Percentiles rank a stretch among this genome's conserved stretches.
Evolutionary conservation across 345 rosid species (phyloP).

Genomic region (Schrenkiella parvula): DNA sequence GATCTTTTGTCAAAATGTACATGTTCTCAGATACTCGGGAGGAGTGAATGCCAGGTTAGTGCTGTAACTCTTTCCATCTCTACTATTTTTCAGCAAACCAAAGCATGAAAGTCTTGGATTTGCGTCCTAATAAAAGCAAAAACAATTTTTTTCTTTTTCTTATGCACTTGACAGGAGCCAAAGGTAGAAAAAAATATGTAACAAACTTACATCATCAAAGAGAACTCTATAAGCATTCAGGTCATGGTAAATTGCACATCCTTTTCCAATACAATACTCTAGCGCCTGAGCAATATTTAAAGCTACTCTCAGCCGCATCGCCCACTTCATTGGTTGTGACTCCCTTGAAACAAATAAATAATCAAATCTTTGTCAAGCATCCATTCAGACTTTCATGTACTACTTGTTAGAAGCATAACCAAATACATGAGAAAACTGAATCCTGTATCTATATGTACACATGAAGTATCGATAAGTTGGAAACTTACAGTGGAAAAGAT

Average conservation of each 20-base stretch:
- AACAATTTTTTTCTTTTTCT: neutral
- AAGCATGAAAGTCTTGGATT: conserved; percentile 81
- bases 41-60: conserved; percentile 94
- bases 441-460: neutral
- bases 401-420: neutral
- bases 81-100: conserved; percentile 90
- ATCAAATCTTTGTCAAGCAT: neutral
- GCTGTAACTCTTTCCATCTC: conserved; percentile 91
- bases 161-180: neutral
- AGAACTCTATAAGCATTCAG: conserved; percentile 84
- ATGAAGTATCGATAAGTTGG: neutral
- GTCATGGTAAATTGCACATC: conserved; percentile 85
- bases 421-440: neutral
- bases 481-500: conserved; percentile 79
- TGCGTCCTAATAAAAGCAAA: conserved; percentile 54
- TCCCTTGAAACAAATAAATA: conserved; percentile 55
- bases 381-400: neutral
- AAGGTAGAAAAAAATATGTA: neutral
- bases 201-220: conserved; percentile 60
- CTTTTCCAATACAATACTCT: conserved; percentile 74
- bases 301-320: conserved; percentile 79
- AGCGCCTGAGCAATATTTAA: conserved; percentile 84
- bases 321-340: conserved; percentile 90
- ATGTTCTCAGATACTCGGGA: conserved; percentile 86
- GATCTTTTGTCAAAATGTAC: conserved; percentile 28